These are phyloP conservation scores for Tarenaya hassleriana DNA, from an alignment of 345 rosid genomes.

Conservation along the genomic window DNA sequence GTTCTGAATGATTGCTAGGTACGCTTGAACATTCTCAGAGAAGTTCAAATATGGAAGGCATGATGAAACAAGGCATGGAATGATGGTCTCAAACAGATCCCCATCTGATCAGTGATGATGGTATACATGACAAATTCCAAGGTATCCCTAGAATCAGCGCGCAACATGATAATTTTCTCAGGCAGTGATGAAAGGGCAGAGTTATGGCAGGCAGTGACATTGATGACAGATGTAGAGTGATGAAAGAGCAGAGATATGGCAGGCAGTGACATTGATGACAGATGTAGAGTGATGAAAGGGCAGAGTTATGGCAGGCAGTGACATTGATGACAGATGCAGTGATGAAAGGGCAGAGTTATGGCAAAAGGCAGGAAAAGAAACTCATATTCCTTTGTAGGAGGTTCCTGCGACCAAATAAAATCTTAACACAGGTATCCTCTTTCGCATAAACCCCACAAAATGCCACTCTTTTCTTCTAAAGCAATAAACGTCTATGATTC, in stretches of 20 bases:
- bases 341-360: constrained; percentile 39
- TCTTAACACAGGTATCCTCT: constrained; percentile 45
- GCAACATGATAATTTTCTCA: constrained; percentile 12
- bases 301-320: constrained; percentile 41
- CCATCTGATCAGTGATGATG: constrained; percentile 38
- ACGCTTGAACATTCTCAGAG: constrained; percentile 68
- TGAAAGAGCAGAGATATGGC: constrained; percentile 45
- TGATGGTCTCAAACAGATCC: constrained; percentile 45
- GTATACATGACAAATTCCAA: constrained; percentile 45
- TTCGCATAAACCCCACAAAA: background rate
- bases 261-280: constrained; percentile 44
- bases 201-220: constrained; percentile 41
- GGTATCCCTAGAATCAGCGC: constrained; percentile 24
- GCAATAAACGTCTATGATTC: background rate
- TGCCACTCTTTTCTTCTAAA: background rate
- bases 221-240: constrained; percentile 46
- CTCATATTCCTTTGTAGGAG: constrained; percentile 51
- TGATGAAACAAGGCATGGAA: constrained; percentile 42
- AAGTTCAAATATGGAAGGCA: constrained; percentile 59
- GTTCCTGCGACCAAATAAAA: constrained; percentile 95
- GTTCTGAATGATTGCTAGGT: constrained; percentile 62
- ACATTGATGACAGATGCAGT: constrained; percentile 45
- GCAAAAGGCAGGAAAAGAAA: constrained; percentile 56
- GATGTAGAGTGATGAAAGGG: constrained; percentile 46
- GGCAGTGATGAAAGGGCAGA: constrained; percentile 40